Percentiles rank a stretch among this genome's conserved stretches.
Evolutionary conservation across 2,329 filamentous ascomycete species (phyloP).

Genomic region (Colletotrichum sp.): DNA sequence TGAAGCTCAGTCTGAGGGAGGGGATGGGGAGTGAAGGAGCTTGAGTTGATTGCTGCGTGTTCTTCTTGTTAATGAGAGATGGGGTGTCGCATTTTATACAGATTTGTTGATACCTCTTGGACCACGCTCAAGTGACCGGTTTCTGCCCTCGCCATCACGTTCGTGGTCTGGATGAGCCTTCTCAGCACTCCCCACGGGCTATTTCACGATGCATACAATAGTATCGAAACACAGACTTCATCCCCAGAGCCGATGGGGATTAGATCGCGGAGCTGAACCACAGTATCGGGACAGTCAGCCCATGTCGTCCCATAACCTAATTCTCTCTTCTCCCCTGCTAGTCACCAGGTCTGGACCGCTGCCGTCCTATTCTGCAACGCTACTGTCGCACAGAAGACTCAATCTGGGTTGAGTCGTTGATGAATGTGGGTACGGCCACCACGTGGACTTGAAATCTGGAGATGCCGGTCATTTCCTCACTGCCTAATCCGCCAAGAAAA

Average conservation of each 20-base stretch:
- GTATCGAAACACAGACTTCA: not conserved
- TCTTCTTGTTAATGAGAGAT: fast-evolving
- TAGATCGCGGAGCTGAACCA: not conserved
- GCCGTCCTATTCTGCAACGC: not conserved
- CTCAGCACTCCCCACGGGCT: not conserved
- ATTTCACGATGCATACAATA: not conserved
- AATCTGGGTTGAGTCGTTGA: not conserved
- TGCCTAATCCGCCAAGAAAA: not conserved
- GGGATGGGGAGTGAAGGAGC: not conserved
- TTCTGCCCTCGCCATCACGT: not conserved
- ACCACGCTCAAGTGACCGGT: fast-evolving
- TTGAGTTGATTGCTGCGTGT: not conserved
- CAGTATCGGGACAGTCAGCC: not conserved
- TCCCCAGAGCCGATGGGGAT: not conserved
- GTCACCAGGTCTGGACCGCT: not conserved
- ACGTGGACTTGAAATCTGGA: not conserved
- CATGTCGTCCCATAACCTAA: not conserved
- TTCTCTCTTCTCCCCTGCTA: not conserved
- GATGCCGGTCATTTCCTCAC: not conserved
- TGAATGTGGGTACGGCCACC: not conserved
- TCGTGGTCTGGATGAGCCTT: not conserved
- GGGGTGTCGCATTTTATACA: not conserved
- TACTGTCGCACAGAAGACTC: not conserved
- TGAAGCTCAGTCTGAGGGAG: not conserved
- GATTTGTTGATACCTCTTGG: not conserved